A percentile compares a stretch with the other conserved stretches of the same genome.
These are phyloP conservation scores for Sporothrix schenckii DNA, from an alignment of 2,329 filamentous ascomycete species.

Conservation along the genomic window DNA sequence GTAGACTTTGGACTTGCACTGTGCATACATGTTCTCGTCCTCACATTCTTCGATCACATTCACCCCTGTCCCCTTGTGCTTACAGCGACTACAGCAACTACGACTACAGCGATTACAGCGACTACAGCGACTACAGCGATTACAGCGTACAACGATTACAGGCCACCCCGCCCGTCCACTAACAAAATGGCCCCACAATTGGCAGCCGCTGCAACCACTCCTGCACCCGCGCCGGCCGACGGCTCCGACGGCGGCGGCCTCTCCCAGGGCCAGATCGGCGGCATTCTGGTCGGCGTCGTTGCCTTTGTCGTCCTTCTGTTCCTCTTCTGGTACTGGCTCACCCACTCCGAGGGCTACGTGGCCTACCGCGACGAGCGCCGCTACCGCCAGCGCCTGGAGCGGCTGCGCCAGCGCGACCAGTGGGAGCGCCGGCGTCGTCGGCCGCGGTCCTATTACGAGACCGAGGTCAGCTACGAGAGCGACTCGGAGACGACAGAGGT, in stretches of 20 bases:
- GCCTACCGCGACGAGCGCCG: not conserved
- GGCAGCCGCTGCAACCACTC: not conserved
- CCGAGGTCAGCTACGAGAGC: conserved; percentile 8
- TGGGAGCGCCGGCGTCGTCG: not conserved
- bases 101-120: too few species aligned
- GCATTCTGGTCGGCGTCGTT: conserved; percentile 47
- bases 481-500: not conserved
- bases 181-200: conserved; percentile 21
- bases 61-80: too few species aligned
- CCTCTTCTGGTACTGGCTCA: conserved; percentile 43
- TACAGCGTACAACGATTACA: not conserved
- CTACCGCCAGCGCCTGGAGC: not conserved
- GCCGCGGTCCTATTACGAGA: not conserved
- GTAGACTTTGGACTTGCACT: too few species aligned
- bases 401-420: not conserved
- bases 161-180: not conserved
- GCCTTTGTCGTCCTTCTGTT: conserved; percentile 45
- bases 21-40: too few species aligned
- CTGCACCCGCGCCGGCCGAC: not conserved
- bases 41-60: too few species aligned
- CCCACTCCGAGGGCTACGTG: conserved; percentile 25
- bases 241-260: conserved; percentile 14
- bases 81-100: too few species aligned
- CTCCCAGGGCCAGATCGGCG: conserved; percentile 46
- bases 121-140: too few species aligned